phyloP scores from a whole-genome alignment of 2,329 filamentous ascomycete genomes.

The Scytalidium lignicola region DNA sequence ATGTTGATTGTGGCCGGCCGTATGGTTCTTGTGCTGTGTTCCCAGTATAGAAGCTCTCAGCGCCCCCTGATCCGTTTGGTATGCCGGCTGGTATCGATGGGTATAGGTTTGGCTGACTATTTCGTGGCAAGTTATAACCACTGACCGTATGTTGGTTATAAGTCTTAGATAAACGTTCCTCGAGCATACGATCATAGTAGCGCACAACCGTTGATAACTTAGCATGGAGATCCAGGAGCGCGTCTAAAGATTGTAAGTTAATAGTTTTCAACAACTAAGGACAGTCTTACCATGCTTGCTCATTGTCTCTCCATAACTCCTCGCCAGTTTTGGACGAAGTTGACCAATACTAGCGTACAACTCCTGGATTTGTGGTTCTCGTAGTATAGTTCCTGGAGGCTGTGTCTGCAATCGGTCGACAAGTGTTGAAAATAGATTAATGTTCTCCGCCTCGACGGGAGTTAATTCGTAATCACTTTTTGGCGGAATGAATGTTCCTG shows the following conservation, averaged over 20 bases:
- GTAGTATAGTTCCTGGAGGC: constrained; percentile 88
- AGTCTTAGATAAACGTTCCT: constrained; percentile 87
- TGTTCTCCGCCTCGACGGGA: constrained; percentile 92
- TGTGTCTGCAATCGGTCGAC: constrained; percentile 95
- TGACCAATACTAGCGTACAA: constrained; percentile 96
- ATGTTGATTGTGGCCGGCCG: constrained; percentile 44
- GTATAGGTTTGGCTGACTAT: constrained; percentile 57
- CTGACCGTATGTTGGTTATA: constrained; percentile 76
- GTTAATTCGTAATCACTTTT: constrained; percentile 95
- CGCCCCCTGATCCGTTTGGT: constrained; percentile 42
- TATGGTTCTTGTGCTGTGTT: constrained; percentile 50
- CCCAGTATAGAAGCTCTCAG: constrained; percentile 79
- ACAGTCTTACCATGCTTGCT: constrained; percentile 83
- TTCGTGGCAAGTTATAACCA: constrained; percentile 52
- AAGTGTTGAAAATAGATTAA: constrained; percentile 89
- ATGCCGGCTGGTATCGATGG: constrained; percentile 59
- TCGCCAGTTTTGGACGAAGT: constrained; percentile 84
- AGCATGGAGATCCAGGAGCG: constrained; percentile 85
- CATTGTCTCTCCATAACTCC: constrained; percentile 98
- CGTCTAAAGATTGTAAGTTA: constrained; percentile 56
- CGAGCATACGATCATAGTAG: constrained; percentile 97
- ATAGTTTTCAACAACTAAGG: neutral
- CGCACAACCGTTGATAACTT: constrained; percentile 94
- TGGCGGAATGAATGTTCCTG: constrained; percentile 55
- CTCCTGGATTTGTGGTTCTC: constrained; percentile 96